phyloP scores from a whole-genome alignment of 2,329 filamentous ascomycete species.

The Colletotrichum brevisporum region DNA sequence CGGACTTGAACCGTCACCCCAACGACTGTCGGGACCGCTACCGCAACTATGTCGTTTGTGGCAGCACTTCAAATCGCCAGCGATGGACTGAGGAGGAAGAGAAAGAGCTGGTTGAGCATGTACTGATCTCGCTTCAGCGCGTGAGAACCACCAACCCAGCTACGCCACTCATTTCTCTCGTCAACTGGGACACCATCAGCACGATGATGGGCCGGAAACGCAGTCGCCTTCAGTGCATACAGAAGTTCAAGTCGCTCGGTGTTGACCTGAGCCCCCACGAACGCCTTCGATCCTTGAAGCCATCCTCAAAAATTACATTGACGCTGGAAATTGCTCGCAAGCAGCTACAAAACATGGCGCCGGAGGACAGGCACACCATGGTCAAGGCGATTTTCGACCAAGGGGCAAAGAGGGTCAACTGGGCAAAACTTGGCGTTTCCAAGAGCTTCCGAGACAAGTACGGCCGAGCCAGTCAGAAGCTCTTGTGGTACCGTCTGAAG shows the following conservation, averaged over 20 bases:
- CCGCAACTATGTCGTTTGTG: conserved; percentile 75
- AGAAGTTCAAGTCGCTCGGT: conserved; percentile 72
- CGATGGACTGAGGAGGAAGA: conserved; percentile 76
- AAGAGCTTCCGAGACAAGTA: conserved; percentile 54
- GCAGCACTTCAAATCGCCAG: conserved; percentile 62
- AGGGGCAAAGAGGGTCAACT: conserved; percentile 62
- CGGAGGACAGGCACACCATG: conserved; percentile 61
- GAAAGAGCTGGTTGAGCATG: conserved; percentile 62
- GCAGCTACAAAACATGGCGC: conserved; percentile 58
- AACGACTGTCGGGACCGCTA: conserved; percentile 80
- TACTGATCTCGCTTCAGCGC: conserved; percentile 65
- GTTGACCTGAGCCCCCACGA: conserved; percentile 51
- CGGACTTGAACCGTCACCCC: conserved; percentile 73
- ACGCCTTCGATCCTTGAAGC: conserved; percentile 49
- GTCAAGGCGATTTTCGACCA: conserved; percentile 59
- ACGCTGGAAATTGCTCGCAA: conserved; percentile 58
- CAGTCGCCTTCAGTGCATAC: conserved; percentile 76
- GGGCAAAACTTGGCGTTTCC: conserved; percentile 53
- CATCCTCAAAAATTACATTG: conserved; percentile 56
- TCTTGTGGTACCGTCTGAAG: conserved; percentile 57
- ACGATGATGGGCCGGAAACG: conserved; percentile 72
- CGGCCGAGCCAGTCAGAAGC: conserved; percentile 53
- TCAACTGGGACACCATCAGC: conserved; percentile 78
- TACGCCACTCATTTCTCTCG: conserved; percentile 56
- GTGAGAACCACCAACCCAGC: conserved; percentile 58